phyloP scores from a whole-genome alignment of 306 rosid genomes.

The Sechiopsis laciniata region DNA sequence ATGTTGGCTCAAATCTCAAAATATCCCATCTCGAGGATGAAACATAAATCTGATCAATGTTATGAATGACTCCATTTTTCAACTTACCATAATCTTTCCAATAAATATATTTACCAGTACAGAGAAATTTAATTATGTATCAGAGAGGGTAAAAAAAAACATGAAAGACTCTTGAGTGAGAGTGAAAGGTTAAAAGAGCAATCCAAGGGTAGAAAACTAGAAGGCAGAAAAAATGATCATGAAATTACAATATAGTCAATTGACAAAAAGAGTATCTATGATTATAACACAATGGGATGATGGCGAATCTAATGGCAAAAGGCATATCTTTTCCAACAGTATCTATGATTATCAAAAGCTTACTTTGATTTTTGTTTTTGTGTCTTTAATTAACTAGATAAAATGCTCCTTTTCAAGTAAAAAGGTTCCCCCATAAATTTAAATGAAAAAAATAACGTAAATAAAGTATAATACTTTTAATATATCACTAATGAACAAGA shows the following conservation, averaged over 20 bases:
- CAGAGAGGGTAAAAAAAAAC: background rate
- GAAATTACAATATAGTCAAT: conserved; percentile 20
- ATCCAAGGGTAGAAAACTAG: conserved; percentile 16
- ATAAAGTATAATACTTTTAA: background rate
- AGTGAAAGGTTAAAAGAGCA: conserved; percentile 23
- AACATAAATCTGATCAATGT: background rate
- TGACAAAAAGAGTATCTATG: conserved; percentile 12
- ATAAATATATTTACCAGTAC: background rate
- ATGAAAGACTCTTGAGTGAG: conserved; percentile 23
- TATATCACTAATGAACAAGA: background rate
- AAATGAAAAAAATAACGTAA: background rate
- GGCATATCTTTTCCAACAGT: conserved; percentile 12
- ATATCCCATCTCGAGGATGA: conserved; percentile 23
- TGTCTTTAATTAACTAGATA: background rate
- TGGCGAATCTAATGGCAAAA: background rate
- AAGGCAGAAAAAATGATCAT: conserved; percentile 27
- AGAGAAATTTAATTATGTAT: background rate
- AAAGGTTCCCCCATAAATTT: background rate
- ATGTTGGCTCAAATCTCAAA: conserved; percentile 45
- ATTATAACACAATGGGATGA: background rate
- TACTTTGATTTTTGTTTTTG: background rate
- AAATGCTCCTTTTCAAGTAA: background rate
- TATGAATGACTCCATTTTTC: background rate
- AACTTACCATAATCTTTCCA: background rate
- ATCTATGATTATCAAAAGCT: background rate